These are phyloP conservation scores for Colletotrichum navitas DNA, from an alignment of 2,329 filamentous ascomycete genomes.

Conservation along the genomic window DNA sequence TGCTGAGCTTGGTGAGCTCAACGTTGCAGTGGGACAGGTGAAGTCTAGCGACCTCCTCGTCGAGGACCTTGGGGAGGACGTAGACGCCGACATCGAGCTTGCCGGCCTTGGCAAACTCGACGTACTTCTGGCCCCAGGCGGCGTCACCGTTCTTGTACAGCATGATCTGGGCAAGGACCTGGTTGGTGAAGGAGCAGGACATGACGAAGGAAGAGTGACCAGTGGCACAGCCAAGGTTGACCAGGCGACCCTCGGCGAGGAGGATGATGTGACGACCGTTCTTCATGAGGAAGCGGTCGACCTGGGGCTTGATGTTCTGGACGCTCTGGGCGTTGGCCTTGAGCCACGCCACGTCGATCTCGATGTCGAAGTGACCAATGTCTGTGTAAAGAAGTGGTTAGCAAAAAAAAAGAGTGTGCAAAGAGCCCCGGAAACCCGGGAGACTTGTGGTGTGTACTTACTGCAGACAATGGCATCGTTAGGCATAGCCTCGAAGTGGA, in stretches of 20 bases:
- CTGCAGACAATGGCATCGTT: slow-evolving; percentile 99
- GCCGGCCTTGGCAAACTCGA: slow-evolving; percentile 93
- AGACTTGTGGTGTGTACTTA: slow-evolving; percentile 58
- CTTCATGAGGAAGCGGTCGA: slow-evolving; percentile 96
- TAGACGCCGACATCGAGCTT: slow-evolving; percentile 95
- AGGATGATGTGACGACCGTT: slow-evolving; percentile 98
- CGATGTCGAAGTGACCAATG: slow-evolving; percentile 99
- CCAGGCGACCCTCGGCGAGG: slow-evolving; percentile 96
- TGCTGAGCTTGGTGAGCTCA: slow-evolving; percentile 88
- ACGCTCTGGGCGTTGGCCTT: slow-evolving; percentile 95
- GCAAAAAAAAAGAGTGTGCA: slow-evolving; percentile 13
- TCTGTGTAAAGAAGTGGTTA: slow-evolving; percentile 61
- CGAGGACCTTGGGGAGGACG: slow-evolving; percentile 97
- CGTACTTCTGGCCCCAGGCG: slow-evolving; percentile 91
- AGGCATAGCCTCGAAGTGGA: slow-evolving; percentile 94
- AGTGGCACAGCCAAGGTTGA: slow-evolving; percentile 99
- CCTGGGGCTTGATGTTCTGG: slow-evolving; percentile 99
- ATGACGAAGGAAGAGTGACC: slow-evolving; percentile 99
- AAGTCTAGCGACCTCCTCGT: slow-evolving; percentile 97
- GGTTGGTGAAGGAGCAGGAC: slow-evolving; percentile 99
- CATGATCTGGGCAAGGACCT: slow-evolving; percentile 99
- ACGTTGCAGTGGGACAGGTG: slow-evolving; percentile 95
- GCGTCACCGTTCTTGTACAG: slow-evolving; percentile 93
- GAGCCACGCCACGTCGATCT: slow-evolving; percentile 99
- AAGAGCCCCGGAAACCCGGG: background rate